Percentiles rank a stretch among this genome's conserved stretches.
phyloP scores from a whole-genome alignment of 2,329 filamentous ascomycete genomes.

The Stagonosporopsis rhizophila region DNA sequence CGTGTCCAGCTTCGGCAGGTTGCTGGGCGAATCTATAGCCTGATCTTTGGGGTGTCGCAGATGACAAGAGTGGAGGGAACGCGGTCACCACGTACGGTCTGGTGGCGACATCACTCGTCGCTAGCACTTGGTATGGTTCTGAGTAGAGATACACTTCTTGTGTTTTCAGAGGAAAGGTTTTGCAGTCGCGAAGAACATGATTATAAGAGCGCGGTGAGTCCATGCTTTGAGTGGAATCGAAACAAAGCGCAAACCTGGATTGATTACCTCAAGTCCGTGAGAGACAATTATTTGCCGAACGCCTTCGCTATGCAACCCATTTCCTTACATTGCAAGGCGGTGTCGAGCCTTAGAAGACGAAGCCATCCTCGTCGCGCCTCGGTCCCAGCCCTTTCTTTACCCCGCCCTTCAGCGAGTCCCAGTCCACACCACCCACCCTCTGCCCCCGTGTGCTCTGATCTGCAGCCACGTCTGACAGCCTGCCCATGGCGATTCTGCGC shows the following conservation, averaged over 20 bases:
- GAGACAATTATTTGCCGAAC: neutral
- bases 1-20: too few relatives aligned
- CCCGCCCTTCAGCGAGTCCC: conserved; percentile 54
- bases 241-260: neutral
- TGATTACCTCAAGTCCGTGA: neutral
- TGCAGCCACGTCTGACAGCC: conserved; percentile 55
- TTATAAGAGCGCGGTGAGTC: too few relatives aligned
- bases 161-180: too few relatives aligned
- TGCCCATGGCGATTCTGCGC: conserved; percentile 73
- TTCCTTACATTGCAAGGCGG: neutral
- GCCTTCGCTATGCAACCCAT: conserved; percentile 20
- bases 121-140: too few relatives aligned
- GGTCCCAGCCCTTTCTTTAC: conserved; percentile 47
- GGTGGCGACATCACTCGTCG: too few relatives aligned
- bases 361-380: conserved; percentile 35
- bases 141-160: too few relatives aligned
- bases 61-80: too few relatives aligned
- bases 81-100: too few relatives aligned
- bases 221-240: too few relatives aligned
- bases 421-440: conserved; percentile 59
- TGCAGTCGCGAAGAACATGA: too few relatives aligned
- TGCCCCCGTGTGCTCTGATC: conserved; percentile 47
- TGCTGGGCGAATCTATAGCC: too few relatives aligned
- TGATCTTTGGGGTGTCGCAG: too few relatives aligned
- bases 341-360: conserved; percentile 18